A percentile compares a stretch with the other conserved stretches of the same genome.
These are phyloP conservation scores for Fragilariopsis cylindrus DNA, from an alignment of 108 stramenopile species.

Conservation along the genomic window DNA sequence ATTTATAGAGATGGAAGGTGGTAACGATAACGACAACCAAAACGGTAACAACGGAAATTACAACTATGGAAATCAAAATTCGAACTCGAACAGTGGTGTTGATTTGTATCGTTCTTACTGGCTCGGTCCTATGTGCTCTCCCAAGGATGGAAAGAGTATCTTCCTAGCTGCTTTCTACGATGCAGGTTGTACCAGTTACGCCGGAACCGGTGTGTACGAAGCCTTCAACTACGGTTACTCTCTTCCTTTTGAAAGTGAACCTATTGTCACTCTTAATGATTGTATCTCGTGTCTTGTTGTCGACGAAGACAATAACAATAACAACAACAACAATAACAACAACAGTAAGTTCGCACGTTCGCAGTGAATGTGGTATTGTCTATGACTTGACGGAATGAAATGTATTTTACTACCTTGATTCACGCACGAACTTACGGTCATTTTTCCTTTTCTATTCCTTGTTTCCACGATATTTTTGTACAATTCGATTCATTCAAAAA, in stretches of 20 bases:
- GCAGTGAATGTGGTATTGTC: too few species aligned
- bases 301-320: slow-evolving; percentile 38
- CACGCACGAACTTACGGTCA: too few species aligned
- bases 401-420: too few species aligned
- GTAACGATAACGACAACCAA: slow-evolving; percentile 43
- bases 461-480: too few species aligned
- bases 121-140: slow-evolving; percentile 75
- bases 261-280: slow-evolving; percentile 47
- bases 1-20: slow-evolving; percentile 48
- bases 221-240: slow-evolving; percentile 55
- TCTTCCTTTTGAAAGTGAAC: slow-evolving; percentile 56
- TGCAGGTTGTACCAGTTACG: slow-evolving; percentile 58
- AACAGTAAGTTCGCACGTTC: not conserved
- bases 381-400: not conserved
- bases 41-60: slow-evolving; percentile 50
- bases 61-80: slow-evolving; percentile 51
- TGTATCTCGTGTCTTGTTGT: slow-evolving; percentile 72
- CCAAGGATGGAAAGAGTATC: slow-evolving; percentile 63
- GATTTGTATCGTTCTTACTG: slow-evolving; percentile 50
- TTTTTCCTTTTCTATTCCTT: not conserved
- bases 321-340: slow-evolving; percentile 47
- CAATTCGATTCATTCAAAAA: not conserved
- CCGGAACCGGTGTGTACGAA: slow-evolving; percentile 53
- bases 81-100: slow-evolving; percentile 40
- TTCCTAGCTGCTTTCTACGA: slow-evolving; percentile 77